These are phyloP conservation scores for Stenogyne calaminthoides DNA, from an alignment of 305 asterid genomes.

Conservation along the genomic window DNA sequence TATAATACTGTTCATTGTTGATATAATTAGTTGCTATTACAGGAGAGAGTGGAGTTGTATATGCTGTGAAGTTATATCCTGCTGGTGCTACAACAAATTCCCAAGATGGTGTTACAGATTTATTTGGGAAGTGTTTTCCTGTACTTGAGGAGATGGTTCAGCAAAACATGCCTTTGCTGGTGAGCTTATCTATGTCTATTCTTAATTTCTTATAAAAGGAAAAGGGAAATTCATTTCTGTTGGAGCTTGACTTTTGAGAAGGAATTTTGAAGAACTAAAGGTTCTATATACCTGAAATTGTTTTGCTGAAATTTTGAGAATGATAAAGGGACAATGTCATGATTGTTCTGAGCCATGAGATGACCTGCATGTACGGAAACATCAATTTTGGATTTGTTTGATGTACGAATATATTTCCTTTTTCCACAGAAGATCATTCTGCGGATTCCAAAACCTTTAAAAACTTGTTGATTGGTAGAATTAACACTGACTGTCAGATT, in stretches of 20 bases:
- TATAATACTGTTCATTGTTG: slow-evolving; percentile 22
- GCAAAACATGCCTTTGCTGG: too few relatives aligned
- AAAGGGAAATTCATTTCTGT: too few relatives aligned
- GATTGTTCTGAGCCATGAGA: neutral
- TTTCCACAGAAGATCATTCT: neutral
- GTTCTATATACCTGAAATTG: neutral
- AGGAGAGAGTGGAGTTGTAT: too few relatives aligned
- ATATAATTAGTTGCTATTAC: slow-evolving; percentile 20
- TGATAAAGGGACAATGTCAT: neutral
- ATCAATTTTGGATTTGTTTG: neutral
- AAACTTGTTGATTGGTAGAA: neutral
- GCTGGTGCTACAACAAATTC: too few relatives aligned
- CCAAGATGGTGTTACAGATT: too few relatives aligned
- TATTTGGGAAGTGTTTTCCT: too few relatives aligned
- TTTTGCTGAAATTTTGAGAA: neutral
- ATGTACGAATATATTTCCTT: neutral
- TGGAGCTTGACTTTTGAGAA: neutral
- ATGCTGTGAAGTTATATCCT: too few relatives aligned
- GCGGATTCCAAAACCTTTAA: neutral
- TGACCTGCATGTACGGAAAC: neutral
- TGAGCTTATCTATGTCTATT: too few relatives aligned
- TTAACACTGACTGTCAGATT: neutral
- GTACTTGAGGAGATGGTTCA: too few relatives aligned
- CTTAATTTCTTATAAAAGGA: neutral
- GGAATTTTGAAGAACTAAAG: neutral